A percentile compares a stretch with the other conserved stretches of the same genome.
These are phyloP conservation scores for Solanum habrochaites DNA, from an alignment of 257 asterid genomes.

Conservation along the genomic window DNA sequence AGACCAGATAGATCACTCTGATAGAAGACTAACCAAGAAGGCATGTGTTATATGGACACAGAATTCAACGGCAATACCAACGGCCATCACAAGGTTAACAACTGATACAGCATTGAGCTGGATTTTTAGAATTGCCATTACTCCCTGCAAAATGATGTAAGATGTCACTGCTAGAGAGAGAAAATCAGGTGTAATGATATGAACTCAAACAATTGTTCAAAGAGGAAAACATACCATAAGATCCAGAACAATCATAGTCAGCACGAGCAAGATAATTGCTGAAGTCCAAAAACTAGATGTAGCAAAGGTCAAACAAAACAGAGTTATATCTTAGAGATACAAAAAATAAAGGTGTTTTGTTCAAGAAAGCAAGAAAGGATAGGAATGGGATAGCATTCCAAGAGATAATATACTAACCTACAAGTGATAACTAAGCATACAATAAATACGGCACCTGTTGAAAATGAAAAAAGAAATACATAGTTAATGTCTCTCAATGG, in stretches of 20 bases:
- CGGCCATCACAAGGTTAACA: slow-evolving; percentile 95
- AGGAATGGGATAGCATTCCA: not conserved
- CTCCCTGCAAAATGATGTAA: slow-evolving; percentile 46
- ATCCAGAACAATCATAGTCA: slow-evolving; percentile 87
- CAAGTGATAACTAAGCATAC: slow-evolving; percentile 90
- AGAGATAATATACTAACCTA: slow-evolving; percentile 41
- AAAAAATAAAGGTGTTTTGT: not conserved
- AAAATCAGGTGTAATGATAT: not conserved
- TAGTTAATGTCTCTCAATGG: not conserved
- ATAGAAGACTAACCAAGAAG: slow-evolving; percentile 62
- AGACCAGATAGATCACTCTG: not conserved
- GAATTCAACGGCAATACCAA: slow-evolving; percentile 95
- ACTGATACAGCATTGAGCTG: slow-evolving; percentile 93
- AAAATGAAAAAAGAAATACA: not conserved
- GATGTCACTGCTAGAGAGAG: not conserved
- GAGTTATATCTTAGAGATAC: not conserved
- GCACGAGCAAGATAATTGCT: slow-evolving; percentile 74
- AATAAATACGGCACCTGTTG: slow-evolving; percentile 80
- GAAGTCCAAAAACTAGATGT: slow-evolving; percentile 85
- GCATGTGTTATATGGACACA: slow-evolving; percentile 97
- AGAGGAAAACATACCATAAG: slow-evolving; percentile 50
- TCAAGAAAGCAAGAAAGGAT: not conserved
- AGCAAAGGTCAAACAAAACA: not conserved
- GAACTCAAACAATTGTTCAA: not conserved
- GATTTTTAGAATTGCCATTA: slow-evolving; percentile 82